A percentile compares a stretch with the other conserved stretches of the same genome.
phyloP scores from a whole-genome alignment of 176 grass and related monocot genomes.

The Areca catechu region DNA sequence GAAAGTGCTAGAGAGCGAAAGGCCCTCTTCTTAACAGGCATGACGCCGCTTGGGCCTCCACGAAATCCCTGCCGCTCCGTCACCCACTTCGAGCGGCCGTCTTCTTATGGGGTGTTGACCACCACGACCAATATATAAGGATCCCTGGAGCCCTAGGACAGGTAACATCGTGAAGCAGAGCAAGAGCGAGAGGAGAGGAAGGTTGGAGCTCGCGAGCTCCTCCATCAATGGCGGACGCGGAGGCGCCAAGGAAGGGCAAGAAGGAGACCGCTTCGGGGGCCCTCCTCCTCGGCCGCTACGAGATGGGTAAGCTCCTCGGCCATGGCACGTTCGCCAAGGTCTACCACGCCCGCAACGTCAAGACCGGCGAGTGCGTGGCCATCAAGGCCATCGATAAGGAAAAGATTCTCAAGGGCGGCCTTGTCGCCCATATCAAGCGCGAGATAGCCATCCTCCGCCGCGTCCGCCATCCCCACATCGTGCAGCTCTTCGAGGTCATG shows the following conservation, averaged over 20 bases:
- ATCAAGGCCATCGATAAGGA: constrained; percentile 98
- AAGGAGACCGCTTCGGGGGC: constrained; percentile 27
- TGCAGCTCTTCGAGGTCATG: constrained; percentile 63
- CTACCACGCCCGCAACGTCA: constrained; percentile 66
- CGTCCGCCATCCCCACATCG: constrained; percentile 41
- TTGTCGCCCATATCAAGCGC: constrained; percentile 85
- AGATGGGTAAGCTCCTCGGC: constrained; percentile 67
- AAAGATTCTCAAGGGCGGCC: constrained; percentile 59
- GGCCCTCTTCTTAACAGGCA: no score
- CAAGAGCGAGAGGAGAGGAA: no score
- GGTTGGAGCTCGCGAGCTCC: no score
- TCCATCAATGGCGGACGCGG: neutral
- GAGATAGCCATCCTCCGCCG: constrained; percentile 92
- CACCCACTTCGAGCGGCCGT: no score
- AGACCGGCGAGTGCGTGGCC: constrained; percentile 55
- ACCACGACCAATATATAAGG: no score
- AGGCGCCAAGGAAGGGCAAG: constrained; percentile 15
- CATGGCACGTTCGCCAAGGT: constrained; percentile 92
- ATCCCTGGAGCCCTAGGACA: no score
- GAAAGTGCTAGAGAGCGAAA: no score
- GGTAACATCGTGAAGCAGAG: no score
- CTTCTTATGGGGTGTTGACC: no score
- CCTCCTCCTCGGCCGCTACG: constrained; percentile 80
- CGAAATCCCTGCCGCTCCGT: no score
- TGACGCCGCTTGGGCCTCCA: no score